phyloP scores from a whole-genome alignment of 192 early-diverging fungal genomes.

The Coemansia sp. region DNA sequence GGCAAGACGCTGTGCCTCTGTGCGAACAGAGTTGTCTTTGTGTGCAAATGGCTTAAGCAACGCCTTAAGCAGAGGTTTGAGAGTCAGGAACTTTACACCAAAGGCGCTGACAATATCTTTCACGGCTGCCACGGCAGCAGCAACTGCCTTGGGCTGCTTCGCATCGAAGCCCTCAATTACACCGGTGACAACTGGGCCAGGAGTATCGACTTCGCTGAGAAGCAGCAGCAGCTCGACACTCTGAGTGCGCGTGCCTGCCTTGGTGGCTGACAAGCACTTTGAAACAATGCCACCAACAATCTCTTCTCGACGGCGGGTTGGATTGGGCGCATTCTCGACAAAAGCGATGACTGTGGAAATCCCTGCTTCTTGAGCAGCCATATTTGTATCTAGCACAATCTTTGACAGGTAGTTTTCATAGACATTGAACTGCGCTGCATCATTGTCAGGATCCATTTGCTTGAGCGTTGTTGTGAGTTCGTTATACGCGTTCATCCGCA shows the following conservation, averaged over 20 bases:
- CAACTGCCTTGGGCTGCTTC: constrained; percentile 92
- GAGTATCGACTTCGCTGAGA: constrained; percentile 85
- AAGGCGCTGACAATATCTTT: constrained; percentile 71
- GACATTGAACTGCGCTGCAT: constrained; percentile 66
- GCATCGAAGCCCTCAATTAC: constrained; percentile 74
- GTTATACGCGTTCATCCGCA: constrained; percentile 80
- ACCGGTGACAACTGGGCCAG: constrained; percentile 81
- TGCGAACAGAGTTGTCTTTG: constrained; percentile 88
- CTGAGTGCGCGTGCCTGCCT: constrained; percentile 77
- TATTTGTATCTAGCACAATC: constrained; percentile 84
- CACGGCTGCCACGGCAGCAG: constrained; percentile 65
- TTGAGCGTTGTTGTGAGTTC: constrained; percentile 74
- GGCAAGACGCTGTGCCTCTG: constrained; percentile 76
- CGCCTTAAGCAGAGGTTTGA: constrained; percentile 85
- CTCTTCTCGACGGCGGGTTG: constrained; percentile 67
- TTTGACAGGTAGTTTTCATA: constrained; percentile 77
- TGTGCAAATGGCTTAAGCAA: constrained; percentile 91
- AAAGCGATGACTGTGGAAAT: constrained; percentile 74
- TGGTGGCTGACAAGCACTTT: constrained; percentile 83
- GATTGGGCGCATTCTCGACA: constrained; percentile 79
- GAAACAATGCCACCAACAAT: constrained; percentile 78
- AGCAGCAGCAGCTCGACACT: constrained; percentile 80
- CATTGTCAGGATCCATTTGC: constrained; percentile 61
- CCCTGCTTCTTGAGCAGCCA: constrained; percentile 88
- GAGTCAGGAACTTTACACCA: constrained; percentile 75